Base-by-base conservation (phyloP, 2,329 filamentous ascomycete genomes). In the Aspergillus luchuensis region DNA sequence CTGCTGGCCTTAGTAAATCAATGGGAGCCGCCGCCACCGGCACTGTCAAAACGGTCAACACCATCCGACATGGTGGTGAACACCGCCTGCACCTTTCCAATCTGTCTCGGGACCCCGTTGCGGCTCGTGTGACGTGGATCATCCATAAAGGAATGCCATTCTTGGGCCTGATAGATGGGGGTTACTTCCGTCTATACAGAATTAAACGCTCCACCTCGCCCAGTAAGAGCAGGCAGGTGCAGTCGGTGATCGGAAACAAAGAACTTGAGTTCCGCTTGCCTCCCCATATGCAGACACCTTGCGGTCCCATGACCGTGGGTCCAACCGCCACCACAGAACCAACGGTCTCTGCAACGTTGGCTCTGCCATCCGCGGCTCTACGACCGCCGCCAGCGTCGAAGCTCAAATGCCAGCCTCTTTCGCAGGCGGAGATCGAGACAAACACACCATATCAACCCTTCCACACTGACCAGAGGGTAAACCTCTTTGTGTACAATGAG, bases 371-470 rank as follows among this genome's bases (percentile, higher is more conserved):
- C 3, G 65, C 67, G 5, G 69, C 60, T 25, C 58, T 80, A 81
- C 63, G 81, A 79, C 62, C 78, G 65, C 69, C 78, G 74, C 67
- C 75, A 74, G 57, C 74, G 70, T 68, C 69, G 65, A 65, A 72
- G 70, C 53, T 69, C 66, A 67, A 80, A 78, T 69, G 78, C 74
- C 69, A 84, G 80, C 73, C 89, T 81, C 76, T 91, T 78, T 73
- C 90, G 79, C 73, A 93, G 86, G 92, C 91, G 5, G 93, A 97
- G 79, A 96, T 97, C 66, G 95, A 99, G 72, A 97, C 94, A 1
- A 97, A 94, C 71, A 91, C 93, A 4, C 92, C 94, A 2, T 98
- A 97, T 69, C 93, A 97, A 70, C 94, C 95, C 1, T 97, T 98
- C 79, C 94, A 98, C 74, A 95, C 93, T 0, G 93, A 98, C 71